Base-by-base conservation (phyloP, 345 rosid species). In the Citrus maxima region DNA sequence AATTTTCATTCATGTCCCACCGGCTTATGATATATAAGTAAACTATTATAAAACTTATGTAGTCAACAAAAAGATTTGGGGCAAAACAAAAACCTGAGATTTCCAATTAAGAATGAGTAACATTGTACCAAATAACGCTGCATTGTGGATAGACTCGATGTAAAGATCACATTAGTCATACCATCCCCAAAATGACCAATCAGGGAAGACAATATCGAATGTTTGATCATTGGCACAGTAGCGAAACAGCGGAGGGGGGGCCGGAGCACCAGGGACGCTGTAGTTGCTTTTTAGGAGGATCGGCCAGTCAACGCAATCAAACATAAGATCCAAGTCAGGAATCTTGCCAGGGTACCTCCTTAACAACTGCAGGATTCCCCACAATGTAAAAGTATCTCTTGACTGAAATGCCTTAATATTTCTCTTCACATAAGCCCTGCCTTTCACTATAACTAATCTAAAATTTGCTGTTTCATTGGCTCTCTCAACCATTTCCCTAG, bases 101-200 rank as follows among this genome's bases (percentile, higher is more conserved):
- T 54, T 54, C 22, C 22, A 54, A 18, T 19, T 46, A 18, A 54
- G 58, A 54, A 54, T 18, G 8, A 54, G 21, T 54, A 19, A 54
- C 22, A 54, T 18, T 54, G 7, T 54, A 54, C 58, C 58, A 54
- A 54, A 54, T 54, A 54, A 54, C 22, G 58, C 22, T 18, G 58
- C 25, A 58, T 21, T 58, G 4, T 22, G 7, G 10, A 58, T 66
- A 7, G 35, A 34, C 0, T 18, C 3, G 37, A 35, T 6, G 7
- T 66, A n/a, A 21, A n/a, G n/a, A 1, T 22, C 14, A n/a, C 24
- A 59, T 59, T 3, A 59, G 25, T 59, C 77, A 79, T 79, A 95
- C 98, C 98, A 93, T 80, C 98, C 98, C 98, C 98, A 95, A 70
- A 88, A 93, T 42, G 98, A 87, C 98, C 98, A 95, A 77, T 95